Base-by-base conservation (phyloP, 2,329 filamentous ascomycete genomes). In the Claviceps sp. region DNA sequence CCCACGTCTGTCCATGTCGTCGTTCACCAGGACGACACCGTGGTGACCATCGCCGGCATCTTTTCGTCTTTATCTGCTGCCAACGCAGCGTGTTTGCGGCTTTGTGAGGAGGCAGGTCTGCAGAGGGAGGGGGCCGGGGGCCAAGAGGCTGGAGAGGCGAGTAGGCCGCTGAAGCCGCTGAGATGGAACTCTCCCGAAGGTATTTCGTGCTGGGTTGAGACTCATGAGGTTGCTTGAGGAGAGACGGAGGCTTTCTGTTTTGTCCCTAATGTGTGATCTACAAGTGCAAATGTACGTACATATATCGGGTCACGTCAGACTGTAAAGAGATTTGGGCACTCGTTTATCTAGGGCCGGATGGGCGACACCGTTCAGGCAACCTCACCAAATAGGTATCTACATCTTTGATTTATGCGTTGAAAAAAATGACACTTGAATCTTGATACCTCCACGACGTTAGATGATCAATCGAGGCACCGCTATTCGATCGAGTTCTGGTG, bases 161-260 rank as follows among this genome's bases (percentile, higher is more conserved):
- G 36, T 57, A 48, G 55, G 6, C 56, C 60, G 18, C 26, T 56
- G 34, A 56, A 65, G 52, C 68, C 65, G 5, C 46, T 64, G 46
- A 57, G 65, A 51, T 70, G 67, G 67, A 61, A 66, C 18, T 61
- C 63, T 18, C 57, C 65, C 6, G 66, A 68, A 22, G 67, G 67
- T 4, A 57, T 58, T 43, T 56, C 63, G 9, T 67, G 63, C 50
- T 70, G 67, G 67, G 67, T 70, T 34, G 67, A 70, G 61, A 54
- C 58, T 41, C 67, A 70, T 49, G 55, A 52, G 14, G 61, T 69
- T 16, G 3, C 26, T 42, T 41, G 16, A 41, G 26, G 26, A 8
- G 26, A 7, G 7, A 9, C 9, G 26, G 8, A 9, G 26, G 2
- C 8, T 30, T 8, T 9, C 26, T 30, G 26, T 9, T 30, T 30